Percentiles rank a stretch among this genome's conserved stretches.
Evolutionary conservation across 768 basidiomycete genomes (phyloP).

Genomic region (Galerina sulciceps): DNA sequence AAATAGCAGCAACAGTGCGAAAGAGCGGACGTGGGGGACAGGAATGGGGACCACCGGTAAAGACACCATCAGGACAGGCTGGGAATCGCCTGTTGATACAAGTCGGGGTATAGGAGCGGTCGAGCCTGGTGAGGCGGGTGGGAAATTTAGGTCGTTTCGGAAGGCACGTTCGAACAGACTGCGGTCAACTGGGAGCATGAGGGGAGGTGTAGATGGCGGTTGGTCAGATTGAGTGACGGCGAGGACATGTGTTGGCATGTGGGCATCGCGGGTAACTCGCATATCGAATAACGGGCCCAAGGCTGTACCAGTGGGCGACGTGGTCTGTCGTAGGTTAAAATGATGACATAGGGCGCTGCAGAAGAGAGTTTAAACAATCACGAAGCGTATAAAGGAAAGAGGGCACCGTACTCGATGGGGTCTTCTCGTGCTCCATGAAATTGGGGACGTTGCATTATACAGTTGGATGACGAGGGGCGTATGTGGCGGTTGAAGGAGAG

Average conservation of each 20-base stretch:
- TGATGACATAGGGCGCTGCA: conserved; percentile 48
- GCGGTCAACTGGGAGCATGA: conserved; percentile 58
- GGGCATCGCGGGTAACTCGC: conserved; percentile 46
- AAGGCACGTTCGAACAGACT: conserved; percentile 47
- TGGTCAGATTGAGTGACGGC: conserved; percentile 42
- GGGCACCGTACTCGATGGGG: conserved; percentile 36
- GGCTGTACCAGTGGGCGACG: conserved; percentile 18
- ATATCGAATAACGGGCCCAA: conserved; percentile 53
- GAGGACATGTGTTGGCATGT: conserved; percentile 62
- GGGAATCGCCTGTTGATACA: conserved; percentile 2
- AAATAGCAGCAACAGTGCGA: conserved; percentile 63
- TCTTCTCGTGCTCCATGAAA: conserved; percentile 31
- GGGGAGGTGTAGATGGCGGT: conserved; percentile 31
- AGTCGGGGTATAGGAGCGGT: conserved; percentile 34
- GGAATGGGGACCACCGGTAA: conserved; percentile 54
- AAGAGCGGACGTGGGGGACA: conserved; percentile 57
- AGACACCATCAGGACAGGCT: conserved; percentile 38
- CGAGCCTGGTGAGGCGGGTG: conserved; percentile 35
- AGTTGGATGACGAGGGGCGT: background rate
- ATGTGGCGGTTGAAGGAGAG: background rate
- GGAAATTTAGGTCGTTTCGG: conserved; percentile 34
- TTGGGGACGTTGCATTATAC: conserved; percentile 35
- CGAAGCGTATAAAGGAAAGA: background rate
- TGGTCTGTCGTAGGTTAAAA: conserved; percentile 39
- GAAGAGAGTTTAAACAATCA: conserved; percentile 1